Base-by-base conservation (phyloP, 1,284 basidiomycete genomes). In the Naganishia liquefaciens region DNA sequence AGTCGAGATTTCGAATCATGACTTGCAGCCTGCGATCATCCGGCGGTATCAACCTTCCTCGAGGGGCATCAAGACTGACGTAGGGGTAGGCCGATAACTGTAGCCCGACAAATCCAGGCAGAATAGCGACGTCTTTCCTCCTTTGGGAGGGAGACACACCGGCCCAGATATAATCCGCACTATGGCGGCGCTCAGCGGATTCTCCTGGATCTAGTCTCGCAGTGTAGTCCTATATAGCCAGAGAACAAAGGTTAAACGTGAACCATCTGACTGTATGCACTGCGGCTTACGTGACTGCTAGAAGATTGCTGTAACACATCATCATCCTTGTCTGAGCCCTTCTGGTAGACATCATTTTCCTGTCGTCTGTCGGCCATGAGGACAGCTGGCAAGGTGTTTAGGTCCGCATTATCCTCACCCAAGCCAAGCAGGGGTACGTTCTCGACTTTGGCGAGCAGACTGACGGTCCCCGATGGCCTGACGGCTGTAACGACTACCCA, bases 401-500 rank as follows among this genome's bases (percentile, higher is more conserved):
- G 76, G 75, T 94, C 80, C 30, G 90, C 89, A 69, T 88, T 84
- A 4, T 88, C 87, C 72, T 93, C 90, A 0, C 91, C 92, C 1
- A 89, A 82, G 0, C 87, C 86, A 4, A 92, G 86, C 76, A 92
- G 82, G 0, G 91, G 90, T 0, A 91, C 85, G 74, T 99, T 98
- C 76, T 98, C 94, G 39, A 94, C 77, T 72, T 90, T 87, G 75
- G 90, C 91, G n/a, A 97, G 80, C 74, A 98, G 87, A 30, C 79
- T 76, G 0, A 91, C 90, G 65, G 88, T 88, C 5, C 96, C 96
- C 0, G 94, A 97, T 0, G 96, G 88, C 21, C 96, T 84, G 9
- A 93, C 85, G 0, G 90, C 88, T 42, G 88, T 79, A 7, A 98
- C 86, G 73, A 95, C 92, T 27, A 94, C 84, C 95, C 95, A 98